Percentiles rank a stretch among this genome's conserved stretches.
Conservation (phyloP, 2,329 filamentous ascomycete genomes). For the Arthrobotrys pseudoclavata region DNA sequence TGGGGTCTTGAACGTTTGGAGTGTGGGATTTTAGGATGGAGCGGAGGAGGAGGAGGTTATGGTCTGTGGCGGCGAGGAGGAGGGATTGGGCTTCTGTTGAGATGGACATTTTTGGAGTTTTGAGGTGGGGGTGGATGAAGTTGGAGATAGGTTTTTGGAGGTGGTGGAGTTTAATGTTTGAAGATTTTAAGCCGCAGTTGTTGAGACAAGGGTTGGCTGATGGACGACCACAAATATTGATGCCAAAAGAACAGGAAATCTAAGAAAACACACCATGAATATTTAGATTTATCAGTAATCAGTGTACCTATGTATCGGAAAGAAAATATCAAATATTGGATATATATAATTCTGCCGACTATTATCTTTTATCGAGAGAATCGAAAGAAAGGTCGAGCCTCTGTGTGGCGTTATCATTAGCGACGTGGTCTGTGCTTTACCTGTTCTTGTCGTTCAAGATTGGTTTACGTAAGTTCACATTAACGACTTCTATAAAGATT, state of each 20-base stretch:
- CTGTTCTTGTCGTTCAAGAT: background rate
- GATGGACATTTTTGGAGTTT: conserved; percentile 6
- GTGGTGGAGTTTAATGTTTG: background rate
- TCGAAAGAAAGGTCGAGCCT: too few species aligned
- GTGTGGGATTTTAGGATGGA: conserved; percentile 76
- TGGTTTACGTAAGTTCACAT: background rate
- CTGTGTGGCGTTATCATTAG: background rate
- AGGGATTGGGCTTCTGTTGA: conserved; percentile 70
- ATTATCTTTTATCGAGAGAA: too few species aligned
- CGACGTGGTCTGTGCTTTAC: conserved; percentile 14
- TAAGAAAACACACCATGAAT: too few species aligned
- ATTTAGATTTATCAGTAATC: too few species aligned
- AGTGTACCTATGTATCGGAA: too few species aligned
- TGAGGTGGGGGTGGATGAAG: background rate
- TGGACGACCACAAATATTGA: too few species aligned
- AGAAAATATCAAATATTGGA: too few species aligned
- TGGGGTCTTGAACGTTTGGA: conserved; percentile 83
- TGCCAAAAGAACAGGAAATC: too few species aligned
- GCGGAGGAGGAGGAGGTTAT: conserved; percentile 77
- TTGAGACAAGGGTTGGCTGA: too few species aligned
- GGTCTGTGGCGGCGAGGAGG: conserved; percentile 76
- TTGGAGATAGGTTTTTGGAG: background rate
- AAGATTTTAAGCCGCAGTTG: background rate
- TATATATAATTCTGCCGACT: too few species aligned
- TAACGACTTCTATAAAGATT: too few species aligned